Percentiles rank a stretch among this genome's conserved stretches.
These are phyloP conservation scores for Dillenia turbinata DNA, from an alignment of 164 flowering plant genomes.

Conservation along the genomic window DNA sequence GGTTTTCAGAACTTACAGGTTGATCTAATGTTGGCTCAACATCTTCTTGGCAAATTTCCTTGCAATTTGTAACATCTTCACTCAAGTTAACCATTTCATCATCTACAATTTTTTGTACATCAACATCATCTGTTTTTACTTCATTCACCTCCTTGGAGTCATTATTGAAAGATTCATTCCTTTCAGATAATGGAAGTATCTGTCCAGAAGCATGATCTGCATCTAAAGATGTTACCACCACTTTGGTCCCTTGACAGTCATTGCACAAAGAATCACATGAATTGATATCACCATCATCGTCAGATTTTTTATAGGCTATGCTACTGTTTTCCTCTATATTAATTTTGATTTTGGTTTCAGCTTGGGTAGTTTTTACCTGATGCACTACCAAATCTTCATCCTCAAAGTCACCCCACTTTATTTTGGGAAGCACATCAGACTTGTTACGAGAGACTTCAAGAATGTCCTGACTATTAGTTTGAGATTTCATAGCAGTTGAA, in stretches of 20 bases:
- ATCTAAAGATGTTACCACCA: conserved; percentile 8
- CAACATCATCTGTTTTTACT: conserved; percentile 22
- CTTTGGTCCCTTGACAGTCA: conserved; percentile 24
- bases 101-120: conserved; percentile 13
- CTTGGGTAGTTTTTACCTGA: conserved; percentile 20
- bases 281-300: conserved; percentile 11
- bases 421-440: conserved; percentile 35
- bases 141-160: conserved; percentile 29
- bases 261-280: conserved; percentile 20
- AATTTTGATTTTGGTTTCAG: conserved; percentile 31
- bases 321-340: conserved; percentile 25
- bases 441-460: conserved; percentile 17
- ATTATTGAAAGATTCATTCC: conserved; percentile 15
- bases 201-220: conserved; percentile 10
- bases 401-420: conserved; percentile 79
- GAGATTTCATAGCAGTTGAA: conserved; percentile 5
- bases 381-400: conserved; percentile 37
- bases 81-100: conserved; percentile 15
- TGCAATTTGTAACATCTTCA: conserved; percentile 15
- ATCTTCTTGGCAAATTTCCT: conserved; percentile 14
- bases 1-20: background rate
- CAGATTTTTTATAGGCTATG: conserved; percentile 15
- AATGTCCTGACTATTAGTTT: conserved; percentile 3
- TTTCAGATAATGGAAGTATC: conserved; percentile 7
- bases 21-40: conserved; percentile 8